Evolutionary conservation across 2,329 filamentous ascomycete species (phyloP).

Genomic region (Chaetothyriales sp.): DNA sequence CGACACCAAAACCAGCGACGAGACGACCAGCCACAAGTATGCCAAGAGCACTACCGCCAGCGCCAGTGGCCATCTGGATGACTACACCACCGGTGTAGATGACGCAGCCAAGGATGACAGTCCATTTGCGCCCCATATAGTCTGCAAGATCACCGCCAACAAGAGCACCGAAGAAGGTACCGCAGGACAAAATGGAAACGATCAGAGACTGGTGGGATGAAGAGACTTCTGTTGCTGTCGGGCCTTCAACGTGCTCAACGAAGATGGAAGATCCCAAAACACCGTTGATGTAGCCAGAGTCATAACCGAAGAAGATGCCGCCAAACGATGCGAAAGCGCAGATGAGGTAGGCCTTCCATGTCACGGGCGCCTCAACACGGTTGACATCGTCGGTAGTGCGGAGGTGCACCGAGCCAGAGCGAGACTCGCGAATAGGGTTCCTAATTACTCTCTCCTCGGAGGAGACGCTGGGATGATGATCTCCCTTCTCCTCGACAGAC

Average conservation of each 20-base stretch:
- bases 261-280: conserved; percentile 40
- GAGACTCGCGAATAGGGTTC: neutral
- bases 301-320: conserved; percentile 48
- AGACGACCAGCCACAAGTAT: conserved; percentile 61
- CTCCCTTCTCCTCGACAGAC: no score
- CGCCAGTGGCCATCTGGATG: conserved; percentile 47
- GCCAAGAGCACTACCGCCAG: conserved; percentile 29
- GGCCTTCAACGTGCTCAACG: conserved; percentile 26
- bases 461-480: neutral
- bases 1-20: conserved; percentile 63
- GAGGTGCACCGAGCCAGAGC: conserved; percentile 3
- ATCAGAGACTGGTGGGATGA: conserved; percentile 46
- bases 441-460: neutral
- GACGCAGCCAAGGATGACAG: conserved; percentile 54
- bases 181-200: conserved; percentile 62
- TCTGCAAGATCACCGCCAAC: conserved; percentile 68
- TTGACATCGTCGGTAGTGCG: conserved; percentile 28
- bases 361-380: conserved; percentile 46
- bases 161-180: conserved; percentile 66
- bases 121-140: conserved; percentile 57
- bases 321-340: conserved; percentile 49
- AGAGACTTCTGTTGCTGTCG: conserved; percentile 24
- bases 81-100: conserved; percentile 58
- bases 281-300: conserved; percentile 43
- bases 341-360: conserved; percentile 46